phyloP scores from a whole-genome alignment of 2,329 filamentous ascomycete species.

The Fusarium sp. region DNA sequence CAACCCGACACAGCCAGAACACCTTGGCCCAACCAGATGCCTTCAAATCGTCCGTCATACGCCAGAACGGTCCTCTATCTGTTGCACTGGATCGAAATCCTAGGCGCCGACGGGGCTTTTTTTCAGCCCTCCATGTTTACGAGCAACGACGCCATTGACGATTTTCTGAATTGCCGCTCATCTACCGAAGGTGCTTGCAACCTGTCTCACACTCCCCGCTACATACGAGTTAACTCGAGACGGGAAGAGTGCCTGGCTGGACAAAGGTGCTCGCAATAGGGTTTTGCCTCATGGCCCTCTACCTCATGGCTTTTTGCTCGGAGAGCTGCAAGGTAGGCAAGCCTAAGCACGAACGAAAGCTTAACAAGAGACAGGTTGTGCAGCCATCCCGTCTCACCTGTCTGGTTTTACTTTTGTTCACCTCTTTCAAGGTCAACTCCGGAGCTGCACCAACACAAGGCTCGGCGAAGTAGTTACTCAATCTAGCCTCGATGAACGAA shows the following conservation, averaged over 20 bases:
- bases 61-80: constrained; percentile 10
- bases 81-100: constrained; percentile 17
- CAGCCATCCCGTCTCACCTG: neutral
- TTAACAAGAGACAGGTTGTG: constrained; percentile 8
- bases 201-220: constrained; percentile 27
- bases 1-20: constrained; percentile 18
- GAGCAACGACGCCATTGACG: constrained; percentile 34
- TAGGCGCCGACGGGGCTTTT: constrained; percentile 19
- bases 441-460: neutral
- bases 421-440: neutral
- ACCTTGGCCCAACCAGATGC: constrained; percentile 18
- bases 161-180: constrained; percentile 33
- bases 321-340: constrained; percentile 18
- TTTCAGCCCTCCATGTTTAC: constrained; percentile 26
- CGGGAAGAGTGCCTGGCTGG: constrained; percentile 16
- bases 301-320: constrained; percentile 9
- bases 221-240: constrained; percentile 13
- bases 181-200: constrained; percentile 30
- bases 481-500: neutral
- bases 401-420: neutral
- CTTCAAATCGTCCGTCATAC: constrained; percentile 28
- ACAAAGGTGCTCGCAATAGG: constrained; percentile 18
- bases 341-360: constrained; percentile 21
- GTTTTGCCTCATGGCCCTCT: constrained; percentile 24
- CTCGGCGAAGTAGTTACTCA: neutral